Evolutionary conservation across 163 green algal species (phyloP).

Genomic region (Volvox carteri): DNA sequence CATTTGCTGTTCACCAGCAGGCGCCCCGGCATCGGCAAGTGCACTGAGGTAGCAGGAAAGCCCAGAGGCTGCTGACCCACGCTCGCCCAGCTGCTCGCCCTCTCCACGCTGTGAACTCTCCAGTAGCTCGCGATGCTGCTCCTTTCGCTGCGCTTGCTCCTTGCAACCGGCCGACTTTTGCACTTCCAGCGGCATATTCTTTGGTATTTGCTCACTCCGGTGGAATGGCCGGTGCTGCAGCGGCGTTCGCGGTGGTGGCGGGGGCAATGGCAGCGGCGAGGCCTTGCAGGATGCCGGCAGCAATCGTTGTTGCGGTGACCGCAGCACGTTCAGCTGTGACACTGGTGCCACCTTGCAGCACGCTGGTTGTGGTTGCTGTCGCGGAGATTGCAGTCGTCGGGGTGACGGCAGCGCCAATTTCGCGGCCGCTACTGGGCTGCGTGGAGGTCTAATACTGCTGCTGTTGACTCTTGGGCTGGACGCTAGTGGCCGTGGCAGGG

Average conservation of each 20-base stretch:
- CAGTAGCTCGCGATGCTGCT: neutral
- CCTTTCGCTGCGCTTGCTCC: neutral
- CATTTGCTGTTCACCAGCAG: neutral
- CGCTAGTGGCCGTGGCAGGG: neutral
- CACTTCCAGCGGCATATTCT: neutral
- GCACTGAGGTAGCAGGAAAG: neutral
- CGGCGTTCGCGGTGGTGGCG: neutral
- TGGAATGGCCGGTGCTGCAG: too few species aligned
- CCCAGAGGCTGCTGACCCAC: too few species aligned
- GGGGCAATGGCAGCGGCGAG: neutral
- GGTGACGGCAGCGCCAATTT: neutral
- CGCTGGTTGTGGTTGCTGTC: neutral
- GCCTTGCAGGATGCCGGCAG: neutral
- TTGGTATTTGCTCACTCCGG: neutral
- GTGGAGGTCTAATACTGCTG: neutral
- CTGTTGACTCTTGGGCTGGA: neutral
- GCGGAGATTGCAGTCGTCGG: neutral
- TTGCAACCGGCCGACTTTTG: neutral
- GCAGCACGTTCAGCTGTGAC: neutral
- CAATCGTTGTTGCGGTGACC: neutral
- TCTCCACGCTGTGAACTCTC: neutral
- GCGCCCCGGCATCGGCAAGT: neutral
- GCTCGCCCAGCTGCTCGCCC: neutral
- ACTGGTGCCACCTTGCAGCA: neutral
- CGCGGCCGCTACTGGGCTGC: neutral